These are phyloP conservation scores for Plenodomus biglobosus DNA, from an alignment of 2,329 filamentous ascomycete species.

Conservation along the genomic window DNA sequence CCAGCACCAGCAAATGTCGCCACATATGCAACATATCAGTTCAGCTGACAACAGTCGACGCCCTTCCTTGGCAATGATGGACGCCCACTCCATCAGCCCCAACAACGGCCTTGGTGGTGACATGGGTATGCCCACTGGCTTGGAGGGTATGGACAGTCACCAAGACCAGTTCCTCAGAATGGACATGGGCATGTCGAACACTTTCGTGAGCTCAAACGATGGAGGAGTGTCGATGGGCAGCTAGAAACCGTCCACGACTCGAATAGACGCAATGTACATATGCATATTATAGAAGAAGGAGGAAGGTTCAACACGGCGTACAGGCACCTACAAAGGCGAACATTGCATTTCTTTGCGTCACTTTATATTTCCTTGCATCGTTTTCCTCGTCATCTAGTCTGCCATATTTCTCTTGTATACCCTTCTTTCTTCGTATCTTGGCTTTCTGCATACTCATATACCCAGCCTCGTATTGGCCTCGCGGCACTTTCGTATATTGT, in stretches of 20 bases:
- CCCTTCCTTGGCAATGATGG: conserved; percentile 34
- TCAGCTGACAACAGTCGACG: conserved; percentile 37
- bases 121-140: conserved; percentile 30
- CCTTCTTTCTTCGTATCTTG: conserved; percentile 1
- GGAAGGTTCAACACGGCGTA: conserved; percentile 9
- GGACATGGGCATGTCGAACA: conserved; percentile 35
- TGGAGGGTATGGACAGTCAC: conserved; percentile 39
- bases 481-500: neutral
- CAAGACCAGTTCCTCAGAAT: conserved; percentile 38
- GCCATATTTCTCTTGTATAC: neutral
- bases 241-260: neutral
- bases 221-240: conserved; percentile 23
- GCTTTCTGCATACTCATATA: conserved; percentile 21
- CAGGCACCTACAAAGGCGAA: conserved; percentile 4
- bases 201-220: conserved; percentile 32
- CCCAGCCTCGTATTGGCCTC: conserved; percentile 9
- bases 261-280: neutral
- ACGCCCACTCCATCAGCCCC: conserved; percentile 28
- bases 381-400: conserved; percentile 6
- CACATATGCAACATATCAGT: conserved; percentile 31
- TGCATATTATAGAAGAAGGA: conserved; percentile 4
- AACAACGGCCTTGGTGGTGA: conserved; percentile 10
- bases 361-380: conserved; percentile 2
- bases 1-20: conserved; percentile 32
- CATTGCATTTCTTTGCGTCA: conserved; percentile 2